phyloP scores from a whole-genome alignment of 2,329 filamentous ascomycete genomes.

The Zymoseptoria passerinii region DNA sequence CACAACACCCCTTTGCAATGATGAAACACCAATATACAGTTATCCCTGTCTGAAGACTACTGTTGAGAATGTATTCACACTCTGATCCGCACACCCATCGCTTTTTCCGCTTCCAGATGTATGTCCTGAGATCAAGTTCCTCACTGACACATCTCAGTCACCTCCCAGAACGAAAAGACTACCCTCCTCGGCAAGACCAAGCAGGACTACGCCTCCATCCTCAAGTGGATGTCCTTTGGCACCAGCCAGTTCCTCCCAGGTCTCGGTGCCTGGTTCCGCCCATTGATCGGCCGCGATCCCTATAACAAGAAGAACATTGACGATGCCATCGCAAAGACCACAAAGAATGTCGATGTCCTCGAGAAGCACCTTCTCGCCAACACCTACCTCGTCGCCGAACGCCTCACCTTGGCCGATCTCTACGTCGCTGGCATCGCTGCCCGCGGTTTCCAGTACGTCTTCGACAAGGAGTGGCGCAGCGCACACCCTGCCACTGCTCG shows the following conservation, averaged over 20 bases:
- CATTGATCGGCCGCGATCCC: slow-evolving; percentile 67
- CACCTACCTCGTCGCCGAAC: slow-evolving; percentile 97
- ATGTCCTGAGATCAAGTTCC: background rate
- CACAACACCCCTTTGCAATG: slow-evolving; percentile 43
- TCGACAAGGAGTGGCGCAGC: slow-evolving; percentile 80
- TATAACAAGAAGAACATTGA: slow-evolving; percentile 99
- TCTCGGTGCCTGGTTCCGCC: slow-evolving; percentile 75
- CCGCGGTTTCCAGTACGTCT: slow-evolving; percentile 89
- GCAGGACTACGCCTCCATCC: slow-evolving; percentile 98
- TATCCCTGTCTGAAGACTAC: slow-evolving; percentile 96
- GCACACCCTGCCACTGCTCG: slow-evolving; percentile 78
- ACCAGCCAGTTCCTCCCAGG: slow-evolving; percentile 74
- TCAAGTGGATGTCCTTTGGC: slow-evolving; percentile 96
- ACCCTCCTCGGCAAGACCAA: slow-evolving; percentile 99
- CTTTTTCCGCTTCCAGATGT: background rate
- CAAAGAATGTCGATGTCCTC: slow-evolving; percentile 61
- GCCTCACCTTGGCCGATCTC: slow-evolving; percentile 90
- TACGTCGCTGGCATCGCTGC: slow-evolving; percentile 71
- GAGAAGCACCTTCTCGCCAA: slow-evolving; percentile 85
- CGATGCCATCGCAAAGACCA: slow-evolving; percentile 60
- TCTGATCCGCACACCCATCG: slow-evolving; percentile 48
- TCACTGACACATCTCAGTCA: slow-evolving; percentile 52
- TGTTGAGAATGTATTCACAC: slow-evolving; percentile 86
- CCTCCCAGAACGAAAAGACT: slow-evolving; percentile 99
- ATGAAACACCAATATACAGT: slow-evolving; percentile 71